Conservation (phyloP, 257 asterid species). For the Solanum bulbocastanum region DNA sequence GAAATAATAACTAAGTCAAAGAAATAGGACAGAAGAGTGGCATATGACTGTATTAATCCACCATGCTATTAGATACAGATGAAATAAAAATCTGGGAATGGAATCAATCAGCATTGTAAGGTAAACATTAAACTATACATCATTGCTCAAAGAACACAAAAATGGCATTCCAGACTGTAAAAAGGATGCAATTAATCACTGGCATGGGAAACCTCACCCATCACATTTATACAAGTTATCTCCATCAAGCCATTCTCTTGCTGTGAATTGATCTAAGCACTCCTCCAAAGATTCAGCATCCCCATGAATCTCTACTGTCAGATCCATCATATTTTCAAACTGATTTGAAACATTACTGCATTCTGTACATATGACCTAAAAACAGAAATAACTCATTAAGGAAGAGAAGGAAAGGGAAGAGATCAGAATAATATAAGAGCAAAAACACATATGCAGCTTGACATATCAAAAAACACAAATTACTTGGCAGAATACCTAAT, state of each 20-base stretch:
- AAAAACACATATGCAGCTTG: background rate
- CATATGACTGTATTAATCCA: background rate
- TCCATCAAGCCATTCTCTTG: conserved; percentile 87
- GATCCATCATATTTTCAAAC: conserved; percentile 96
- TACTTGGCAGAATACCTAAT: background rate
- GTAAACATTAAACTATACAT: background rate
- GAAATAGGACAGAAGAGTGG: background rate
- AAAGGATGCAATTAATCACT: background rate
- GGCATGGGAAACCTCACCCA: conserved; percentile 34
- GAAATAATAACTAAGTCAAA: background rate
- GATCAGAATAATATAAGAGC: background rate
- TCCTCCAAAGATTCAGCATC: conserved; percentile 93
- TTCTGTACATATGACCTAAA: conserved; percentile 83
- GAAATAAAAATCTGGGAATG: background rate
- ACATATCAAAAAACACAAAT: background rate
- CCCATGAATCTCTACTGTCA: conserved; percentile 97
- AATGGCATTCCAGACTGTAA: background rate
- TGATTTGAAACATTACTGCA: conserved; percentile 83
- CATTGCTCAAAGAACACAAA: background rate
- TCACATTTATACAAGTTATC: conserved; percentile 98
- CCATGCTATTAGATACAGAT: background rate
- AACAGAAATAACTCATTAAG: background rate
- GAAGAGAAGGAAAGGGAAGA: background rate
- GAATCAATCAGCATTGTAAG: background rate
- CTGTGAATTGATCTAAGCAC: conserved; percentile 95